Base-by-base conservation (phyloP, 1,284 basidiomycete genomes). In the Apiotrichum mycotoxinovorans region DNA sequence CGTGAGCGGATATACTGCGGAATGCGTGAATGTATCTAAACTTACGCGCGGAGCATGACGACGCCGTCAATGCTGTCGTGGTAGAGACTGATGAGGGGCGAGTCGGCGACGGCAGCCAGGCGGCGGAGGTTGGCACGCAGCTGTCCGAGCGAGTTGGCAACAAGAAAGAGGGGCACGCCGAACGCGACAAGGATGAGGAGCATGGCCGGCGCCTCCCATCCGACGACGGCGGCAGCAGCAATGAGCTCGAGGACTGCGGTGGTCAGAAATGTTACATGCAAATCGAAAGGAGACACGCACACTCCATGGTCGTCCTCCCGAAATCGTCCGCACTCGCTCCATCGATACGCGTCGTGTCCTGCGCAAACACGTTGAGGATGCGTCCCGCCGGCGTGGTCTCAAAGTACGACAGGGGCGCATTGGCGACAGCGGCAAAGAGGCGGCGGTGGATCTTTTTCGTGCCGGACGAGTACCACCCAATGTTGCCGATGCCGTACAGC, bases 301-400 rank as follows among this genome's bases (percentile, higher is more conserved):
- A 76, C 67, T 85, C 85, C 51, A 83, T 81, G 20, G 85, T 73
- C 54, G 60, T 47, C 60, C 87, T 81, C 59, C 88, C 87, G 3
- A 87, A 85, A 1, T 85, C 83, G 66, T 88, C 74, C 9, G 70
- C 71, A 18, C 68, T 58, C 41, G 52, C 38, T 27, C 64, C 86
- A 69, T 60, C 87, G 72, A 56, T 82, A 81, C 67, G 83, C 69
- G 55, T 85, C 80, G 64, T 84, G 77, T 61, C 87, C 80, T 85
- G 59, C 46, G 58, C 63, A 61, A 74, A 73, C 27, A 80, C 68
- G 63, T 78, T 79, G 64, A 82, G 72, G 52, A 83, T 70, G 61
- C 75, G 74, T 74, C 89, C 89, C 56, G 87, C 82, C 0, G 90
- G 89, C 0, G 88, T 91, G 0, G 85, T 87, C 64, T 93, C 90